These are phyloP conservation scores for Pelagophyceae sp. DNA, from an alignment of 352 stramenopile genomes.

Conservation along the genomic window DNA sequence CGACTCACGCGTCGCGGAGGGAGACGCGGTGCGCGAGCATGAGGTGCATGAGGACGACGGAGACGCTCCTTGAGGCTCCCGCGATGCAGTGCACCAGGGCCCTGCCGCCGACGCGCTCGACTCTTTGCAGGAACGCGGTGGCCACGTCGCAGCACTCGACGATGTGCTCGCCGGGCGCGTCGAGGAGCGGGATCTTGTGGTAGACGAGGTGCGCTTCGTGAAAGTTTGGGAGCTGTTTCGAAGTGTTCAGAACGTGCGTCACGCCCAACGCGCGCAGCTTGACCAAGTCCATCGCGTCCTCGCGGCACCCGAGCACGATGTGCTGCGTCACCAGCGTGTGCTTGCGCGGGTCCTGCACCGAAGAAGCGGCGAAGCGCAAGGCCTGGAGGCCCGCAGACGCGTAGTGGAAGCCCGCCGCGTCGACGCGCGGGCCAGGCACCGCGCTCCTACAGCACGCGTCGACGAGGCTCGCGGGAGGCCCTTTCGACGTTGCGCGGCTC, in stretches of 20 bases:
- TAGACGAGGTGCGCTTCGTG: slow-evolving; percentile 20
- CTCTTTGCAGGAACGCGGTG: slow-evolving; percentile 10
- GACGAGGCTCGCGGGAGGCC: no score
- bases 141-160: slow-evolving; percentile 12
- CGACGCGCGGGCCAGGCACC: no score
- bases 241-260: slow-evolving; percentile 28
- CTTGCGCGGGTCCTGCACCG: slow-evolving; percentile 1
- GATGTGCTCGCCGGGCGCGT: slow-evolving; percentile 17
- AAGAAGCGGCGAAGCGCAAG: no score
- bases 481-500: no score
- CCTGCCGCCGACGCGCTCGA: slow-evolving; percentile 24
- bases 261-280: not conserved
- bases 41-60: slow-evolving; percentile 21
- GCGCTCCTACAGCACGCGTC: no score
- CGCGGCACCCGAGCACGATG: not conserved
- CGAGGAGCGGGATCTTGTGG: slow-evolving; percentile 22
- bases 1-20: slow-evolving; percentile 21
- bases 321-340: not conserved
- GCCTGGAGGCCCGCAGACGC: no score
- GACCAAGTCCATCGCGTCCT: not conserved
- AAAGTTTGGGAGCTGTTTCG: slow-evolving; percentile 25
- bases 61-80: slow-evolving; percentile 17
- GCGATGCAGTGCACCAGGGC: slow-evolving; percentile 27
- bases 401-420: no score
- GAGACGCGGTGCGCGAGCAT: slow-evolving; percentile 22